Percentiles rank a stretch among this genome's conserved stretches.
Evolutionary conservation across 176 grass and related monocot genomes (phyloP).

Genomic region (Carex cristatella): DNA sequence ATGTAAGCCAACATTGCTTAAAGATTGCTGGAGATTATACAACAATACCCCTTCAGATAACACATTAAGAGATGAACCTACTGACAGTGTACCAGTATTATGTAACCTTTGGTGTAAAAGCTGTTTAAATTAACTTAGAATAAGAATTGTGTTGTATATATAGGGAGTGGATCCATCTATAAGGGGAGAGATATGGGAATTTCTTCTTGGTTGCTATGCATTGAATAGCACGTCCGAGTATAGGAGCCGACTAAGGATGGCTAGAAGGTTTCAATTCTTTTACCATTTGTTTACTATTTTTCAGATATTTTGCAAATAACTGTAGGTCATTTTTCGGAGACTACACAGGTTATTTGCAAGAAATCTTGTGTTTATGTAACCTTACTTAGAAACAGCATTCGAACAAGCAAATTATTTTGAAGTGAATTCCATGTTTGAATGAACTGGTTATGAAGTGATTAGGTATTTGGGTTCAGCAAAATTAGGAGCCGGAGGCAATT

Average conservation of each 20-base stretch:
- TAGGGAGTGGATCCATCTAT: slow-evolving; percentile 93
- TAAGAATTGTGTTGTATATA: slow-evolving; percentile 11
- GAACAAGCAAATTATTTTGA: not conserved
- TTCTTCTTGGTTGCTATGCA: slow-evolving; percentile 94
- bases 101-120: not conserved
- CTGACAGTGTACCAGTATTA: not conserved
- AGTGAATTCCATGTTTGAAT: not conserved
- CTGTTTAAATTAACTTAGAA: not conserved
- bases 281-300: not conserved
- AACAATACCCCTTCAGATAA: no score
- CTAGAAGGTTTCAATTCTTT: slow-evolving; percentile 60
- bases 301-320: not conserved
- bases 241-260: slow-evolving; percentile 62
- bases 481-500: not conserved
- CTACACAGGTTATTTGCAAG: not conserved
- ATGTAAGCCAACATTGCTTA: not conserved
- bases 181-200: slow-evolving; percentile 92
- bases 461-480: not conserved
- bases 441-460: not conserved
- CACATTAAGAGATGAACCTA: not conserved
- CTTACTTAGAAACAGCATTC: not conserved
- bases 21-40: not conserved
- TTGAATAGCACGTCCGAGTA: slow-evolving; percentile 73
- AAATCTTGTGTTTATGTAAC: not conserved
- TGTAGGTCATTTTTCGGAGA: not conserved